Base-by-base conservation (phyloP, 2,329 filamentous ascomycete species). In the Madurella fahalii region DNA sequence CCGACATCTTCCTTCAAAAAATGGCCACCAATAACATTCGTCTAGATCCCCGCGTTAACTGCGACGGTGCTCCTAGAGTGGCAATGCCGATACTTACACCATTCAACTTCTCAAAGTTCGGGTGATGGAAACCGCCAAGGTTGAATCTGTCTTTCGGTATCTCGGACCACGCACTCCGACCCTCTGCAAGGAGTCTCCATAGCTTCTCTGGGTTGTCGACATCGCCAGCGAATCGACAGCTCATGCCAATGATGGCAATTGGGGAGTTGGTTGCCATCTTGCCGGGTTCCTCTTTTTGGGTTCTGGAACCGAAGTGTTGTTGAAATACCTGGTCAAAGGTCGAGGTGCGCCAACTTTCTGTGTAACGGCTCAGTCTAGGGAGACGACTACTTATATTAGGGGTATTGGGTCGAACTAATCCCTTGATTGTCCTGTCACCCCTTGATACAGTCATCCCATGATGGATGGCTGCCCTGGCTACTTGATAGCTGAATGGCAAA, bases 161-260 rank as follows among this genome's bases (percentile, higher is more conserved):
- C 39, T 59, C 53, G 2, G 59, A 62, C 59, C 60, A 61, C 2
- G 61, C 59, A 40, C 58, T 62, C 3, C 62, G 56, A 9, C 59
- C 60, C 20, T 63, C 49, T 2, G 59, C 51, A 4, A 62, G 52
- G 9, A 69, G 54, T 2, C 68, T 51, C 68, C 69, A 72, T 17
- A 72, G 58, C 52, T 66, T 66, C 8, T 64, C 63, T 3, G 69
- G 68, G 18, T 58, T 67, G 32, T 60, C 65, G 13, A 67, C 63
- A 41, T 63, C 64, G 15, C 71, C 70, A 3, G 71, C 65, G 40
- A 73, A 71, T n/a, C 71, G 66, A 59, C 71, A 73, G n/a, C 65
- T 68, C 58, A 63, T 69, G 51, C 72, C 72, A 52, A 75, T 61
- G 40, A 74, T 67, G 20, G 71, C 72, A 49, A 74, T 73, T 12